Base-by-base conservation (phyloP, 768 basidiomycete species). In the Clitopilus passeckerianus region DNA sequence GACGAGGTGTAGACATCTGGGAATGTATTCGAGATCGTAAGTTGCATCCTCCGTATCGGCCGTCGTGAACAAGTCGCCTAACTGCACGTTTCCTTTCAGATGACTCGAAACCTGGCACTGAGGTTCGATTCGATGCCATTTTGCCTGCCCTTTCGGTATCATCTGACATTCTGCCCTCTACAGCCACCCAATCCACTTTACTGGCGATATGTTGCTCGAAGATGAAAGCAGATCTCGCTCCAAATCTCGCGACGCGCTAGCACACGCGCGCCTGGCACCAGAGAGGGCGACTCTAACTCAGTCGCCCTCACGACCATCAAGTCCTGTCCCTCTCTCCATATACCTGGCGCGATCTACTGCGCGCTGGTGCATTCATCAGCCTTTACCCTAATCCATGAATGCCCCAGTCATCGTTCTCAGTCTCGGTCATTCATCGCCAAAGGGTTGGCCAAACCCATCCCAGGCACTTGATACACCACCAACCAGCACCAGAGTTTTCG, bases 1-100 rank as follows among this genome's bases (percentile, higher is more conserved):
- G 82, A 56, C 81, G 83, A 41, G 83, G 86, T 24, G 89, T 90
- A 43, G 86, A 89, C 58, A 80, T 90, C 57, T 90, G 87, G 87
- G 87, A 90, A 66, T 90, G 89, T 68, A 75, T 89, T 57, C 72
- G 77, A 70, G 80, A 83, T 65, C 89, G 89, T 90, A 71, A 72
- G 86, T 80, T 12, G 8, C 56, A 57, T 44, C n/a, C 18, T 53
- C 18, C 41, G 56, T 34, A 43, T 22, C 20, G 37, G 43, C 16
- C 54, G 50, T 12, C 27, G 61, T 65, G 57, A 62, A 33, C 50
- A 20, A 24, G 22, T 7, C 43, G 55, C 22, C 56, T 59, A 53
- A 8, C 54, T 14, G 27, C 54, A 54, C 27, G 30, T 50, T 55
- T 61, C 54, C 56, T 57, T 54, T 24, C 58, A 89, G 88, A 90